Evolutionary conservation across 108 stramenopile species (phyloP).

Genomic region (Skeletonema costatum): DNA sequence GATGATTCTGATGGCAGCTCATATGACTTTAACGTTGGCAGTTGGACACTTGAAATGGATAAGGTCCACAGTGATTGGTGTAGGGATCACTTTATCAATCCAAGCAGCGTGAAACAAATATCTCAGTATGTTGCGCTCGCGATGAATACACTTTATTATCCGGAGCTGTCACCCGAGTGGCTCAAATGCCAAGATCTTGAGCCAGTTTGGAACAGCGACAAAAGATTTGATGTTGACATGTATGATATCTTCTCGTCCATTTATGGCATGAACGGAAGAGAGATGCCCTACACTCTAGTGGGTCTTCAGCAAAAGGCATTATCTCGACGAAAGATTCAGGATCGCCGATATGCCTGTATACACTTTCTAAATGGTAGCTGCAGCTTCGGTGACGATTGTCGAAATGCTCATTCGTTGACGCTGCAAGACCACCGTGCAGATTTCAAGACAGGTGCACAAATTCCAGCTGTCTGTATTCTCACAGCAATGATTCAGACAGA

Average conservation of each 20-base stretch:
- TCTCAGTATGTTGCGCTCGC: slow-evolving; percentile 32
- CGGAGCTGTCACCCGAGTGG: slow-evolving; percentile 55
- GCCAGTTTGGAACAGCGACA: slow-evolving; percentile 47
- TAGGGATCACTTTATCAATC: slow-evolving; percentile 47
- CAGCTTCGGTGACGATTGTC: slow-evolving; percentile 29
- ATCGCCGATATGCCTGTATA: slow-evolving; percentile 30
- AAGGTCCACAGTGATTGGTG: slow-evolving; percentile 53
- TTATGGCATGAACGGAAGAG: slow-evolving; percentile 15
- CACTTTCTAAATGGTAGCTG: slow-evolving; percentile 37
- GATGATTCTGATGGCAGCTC: slow-evolving; percentile 1
- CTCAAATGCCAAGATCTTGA: slow-evolving; percentile 40
- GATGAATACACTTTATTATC: slow-evolving; percentile 42
- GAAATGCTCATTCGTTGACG: slow-evolving; percentile 34
- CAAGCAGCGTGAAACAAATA: slow-evolving; percentile 47
- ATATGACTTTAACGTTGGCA: slow-evolving; percentile 30
- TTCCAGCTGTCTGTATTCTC: slow-evolving; percentile 30
- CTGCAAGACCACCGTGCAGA: slow-evolving; percentile 22
- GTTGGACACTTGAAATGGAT: slow-evolving; percentile 52
- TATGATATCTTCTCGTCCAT: slow-evolving; percentile 32
- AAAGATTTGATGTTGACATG: not conserved
- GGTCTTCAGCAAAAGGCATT: slow-evolving; percentile 17
- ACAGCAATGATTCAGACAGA: slow-evolving; percentile 5
- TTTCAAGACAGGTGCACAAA: slow-evolving; percentile 40
- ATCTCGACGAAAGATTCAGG: slow-evolving; percentile 7
- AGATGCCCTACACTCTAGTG: slow-evolving; percentile 20